Base-by-base conservation (phyloP, 108 stramenopile species). In the Cyclotella atomus region DNA sequence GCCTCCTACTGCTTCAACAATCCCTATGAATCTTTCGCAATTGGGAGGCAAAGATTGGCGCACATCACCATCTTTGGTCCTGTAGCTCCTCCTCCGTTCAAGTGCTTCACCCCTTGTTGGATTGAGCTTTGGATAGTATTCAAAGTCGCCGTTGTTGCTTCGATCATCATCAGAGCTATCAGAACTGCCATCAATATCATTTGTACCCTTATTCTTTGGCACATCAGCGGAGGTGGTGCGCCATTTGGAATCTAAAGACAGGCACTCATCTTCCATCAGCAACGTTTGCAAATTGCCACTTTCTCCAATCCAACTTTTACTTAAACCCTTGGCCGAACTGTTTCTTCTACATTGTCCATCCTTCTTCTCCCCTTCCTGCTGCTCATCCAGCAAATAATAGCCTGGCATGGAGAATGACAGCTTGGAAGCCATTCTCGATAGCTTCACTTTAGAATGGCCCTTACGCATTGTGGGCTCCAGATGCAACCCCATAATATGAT, bases 71-170 rank as follows among this genome's bases (percentile, higher is more conserved):
- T n/a, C n/a, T n/a, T n/a, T n/a, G 4, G 9, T 49, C n/a, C 47
- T 49, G n/a, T 49, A 49, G n/a, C 17, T n/a, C n/a, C 47, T 49
- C n/a, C 47, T 12, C 9, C 47, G 47, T 49, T 49, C 17, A 49
- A 49, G 9, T 49, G 47, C 47, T 17, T 49, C 47, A 17, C n/a
- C 4, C n/a, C n/a, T 49, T 9, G 47, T 49, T 49, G 47, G 47
- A 9, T 41, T 41, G 9, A 41, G 9, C 4, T 17, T 4, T 4
- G 47, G 47, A 49, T 49, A 49, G n/a, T 49, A 49, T 49, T 49
- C 47, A 49, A 49, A 49, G 4, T n/a, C n/a, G 4, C 47, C 47
- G n/a, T 49, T 49, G 47, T 49, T 49, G n/a, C 47, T 49, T n/a
- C 47, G 9, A 49, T 49, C 47, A 49, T 49, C 47, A n/a, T n/a